Percentiles rank a stretch among this genome's conserved stretches.
phyloP scores from a whole-genome alignment of 2,329 filamentous ascomycete genomes.

The Trichoderma asperellum region DNA sequence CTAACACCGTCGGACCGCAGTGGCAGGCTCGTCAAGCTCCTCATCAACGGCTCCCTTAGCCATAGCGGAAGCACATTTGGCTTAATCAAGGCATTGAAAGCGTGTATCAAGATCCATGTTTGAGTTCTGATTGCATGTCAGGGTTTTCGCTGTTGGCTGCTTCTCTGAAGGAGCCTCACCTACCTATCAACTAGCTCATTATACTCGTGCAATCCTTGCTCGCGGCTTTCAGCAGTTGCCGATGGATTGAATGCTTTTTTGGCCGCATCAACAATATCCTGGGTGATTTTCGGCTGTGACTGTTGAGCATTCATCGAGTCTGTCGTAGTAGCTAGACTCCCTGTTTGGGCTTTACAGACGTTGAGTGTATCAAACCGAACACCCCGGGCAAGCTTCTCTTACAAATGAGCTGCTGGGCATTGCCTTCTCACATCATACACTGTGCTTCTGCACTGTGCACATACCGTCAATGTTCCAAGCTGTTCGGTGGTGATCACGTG shows the following conservation, averaged over 20 bases:
- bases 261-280: conserved; percentile 46
- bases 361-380: neutral
- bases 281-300: conserved; percentile 40
- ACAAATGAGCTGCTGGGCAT: neutral
- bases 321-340: conserved; percentile 35
- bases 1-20: conserved; percentile 66
- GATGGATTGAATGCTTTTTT: conserved; percentile 56
- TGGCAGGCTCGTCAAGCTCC: conserved; percentile 62
- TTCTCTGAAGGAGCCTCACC: conserved; percentile 27
- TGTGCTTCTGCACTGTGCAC: neutral
- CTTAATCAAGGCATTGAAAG: conserved; percentile 66
- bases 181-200: conserved; percentile 56
- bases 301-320: conserved; percentile 33
- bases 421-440: neutral
- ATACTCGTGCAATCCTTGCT: conserved; percentile 47
- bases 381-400: neutral
- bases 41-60: conserved; percentile 62
- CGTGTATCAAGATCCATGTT: conserved; percentile 60
- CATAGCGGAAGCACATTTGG: conserved; percentile 62
- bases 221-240: conserved; percentile 40
- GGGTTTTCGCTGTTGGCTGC: conserved; percentile 4
- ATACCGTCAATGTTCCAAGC: neutral
- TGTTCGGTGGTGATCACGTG: conserved; percentile 26
- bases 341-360: neutral
- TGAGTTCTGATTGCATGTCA: conserved; percentile 38